Evolutionary conservation across 805 yeast genomes (phyloP), one percentile per base, ranked within the genome.

Genomic region (Ogataea populi-albae): DNA sequence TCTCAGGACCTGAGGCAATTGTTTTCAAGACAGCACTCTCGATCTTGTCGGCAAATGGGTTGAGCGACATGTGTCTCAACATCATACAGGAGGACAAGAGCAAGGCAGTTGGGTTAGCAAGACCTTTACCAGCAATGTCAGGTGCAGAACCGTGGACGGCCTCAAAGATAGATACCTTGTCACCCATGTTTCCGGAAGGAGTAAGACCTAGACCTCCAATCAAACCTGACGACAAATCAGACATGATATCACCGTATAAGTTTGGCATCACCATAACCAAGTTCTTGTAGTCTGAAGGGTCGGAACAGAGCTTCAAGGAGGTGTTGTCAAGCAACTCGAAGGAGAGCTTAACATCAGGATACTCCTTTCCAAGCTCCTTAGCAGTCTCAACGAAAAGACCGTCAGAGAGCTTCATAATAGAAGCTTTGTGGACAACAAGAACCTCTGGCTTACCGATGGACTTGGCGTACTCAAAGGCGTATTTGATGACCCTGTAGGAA

Each of bases 111-210:
- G 98, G 98, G 80, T 93, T 93, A 49, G 98, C 98, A 64, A 86
- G 79, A 63, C 95, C 94, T 77, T 93, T 87, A 62, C 98, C 98
- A 46, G 98, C 98, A 60, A 93, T 93, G 66, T 93, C 98, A 55
- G 98, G 98, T 47, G 98, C 98, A 40, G 98, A 89, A 66, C 98
- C 98, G 68, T 93, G 98, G 60, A 93, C 98, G 49, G 98, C 98
- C 79, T 93, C 98, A 66, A 93, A 93, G 64, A 93, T 91, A 38
- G 97, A 87, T 47, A 91, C 95, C 65, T 86, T 82, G 75, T 87
- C 86, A 74, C 98, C 98, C 89, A 93, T 93, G 80, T 93, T 93
- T 66, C 96, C 98, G 43, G 96, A 87, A 51, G 98, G 98, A 45
- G 98, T 93, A 65, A 93, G 79, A 70, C 98, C 98, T 60, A 91